Evolutionary conservation across 2,329 filamentous ascomycete genomes (phyloP), one percentile per base, ranked within the genome.

Genomic region (Moelleriella libera): DNA sequence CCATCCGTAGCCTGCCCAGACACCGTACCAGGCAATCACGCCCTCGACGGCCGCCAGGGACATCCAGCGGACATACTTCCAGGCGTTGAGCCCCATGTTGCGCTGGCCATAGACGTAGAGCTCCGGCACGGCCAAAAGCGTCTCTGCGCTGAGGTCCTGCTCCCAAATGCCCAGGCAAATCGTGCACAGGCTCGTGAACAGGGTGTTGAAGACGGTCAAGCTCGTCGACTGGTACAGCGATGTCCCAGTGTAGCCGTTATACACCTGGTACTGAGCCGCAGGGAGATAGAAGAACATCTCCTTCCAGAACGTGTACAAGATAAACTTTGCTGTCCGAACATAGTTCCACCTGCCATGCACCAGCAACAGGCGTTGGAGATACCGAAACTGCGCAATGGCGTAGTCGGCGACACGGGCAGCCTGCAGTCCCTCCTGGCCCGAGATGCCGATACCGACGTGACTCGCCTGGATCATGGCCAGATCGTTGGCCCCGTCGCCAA

Each of bases 331-430:
- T 0, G 85, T 89, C 12, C 88, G 78, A 30, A 90, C 75, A 54
- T 96, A 94, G 63, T 94, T 94, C 88, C 88, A 94, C 8, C 87
- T 75, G 1, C 88, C 88, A 58, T 94, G 88, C 1, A 94, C 87
- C 3, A 94, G 74, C 5, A 94, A 70, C 6, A 94, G 68, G 47
- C 87, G 84, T 51, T 88, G 78, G n/a, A 96, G 65, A 66, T 94
- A 96, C 9, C 88, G 74, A 61, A 96, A 96, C 60, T 95, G 88
- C 0, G 85, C 88, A 53, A 96, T 90, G 3, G 86, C 84, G 60
- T 94, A 96, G 63, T 96, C 89, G 0, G 88, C 88, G 2, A 90
- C 89, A 50, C 89, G 78, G 0, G 89, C 88, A 6, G 89, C 89
- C 62, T 95, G 89, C 1, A 95, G 69, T 1, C 89, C 89, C 65